Percentiles rank a stretch among this genome's conserved stretches.
phyloP scores from a whole-genome alignment of 495 filamentous ascomycete genomes.

The Aspergillus baeticus region DNA sequence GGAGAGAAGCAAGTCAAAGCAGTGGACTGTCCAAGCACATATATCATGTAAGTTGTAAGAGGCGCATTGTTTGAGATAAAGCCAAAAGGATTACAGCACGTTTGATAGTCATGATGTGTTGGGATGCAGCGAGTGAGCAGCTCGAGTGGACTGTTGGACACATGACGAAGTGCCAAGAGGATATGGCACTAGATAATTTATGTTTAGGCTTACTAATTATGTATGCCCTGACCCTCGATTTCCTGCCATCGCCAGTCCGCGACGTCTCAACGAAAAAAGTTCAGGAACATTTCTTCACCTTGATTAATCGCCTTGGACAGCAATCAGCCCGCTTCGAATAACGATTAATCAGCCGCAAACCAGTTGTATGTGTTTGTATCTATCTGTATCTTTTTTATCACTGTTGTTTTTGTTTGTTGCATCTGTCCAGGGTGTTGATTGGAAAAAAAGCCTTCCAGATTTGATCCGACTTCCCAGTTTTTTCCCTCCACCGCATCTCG shows the following conservation, averaged over 20 bases:
- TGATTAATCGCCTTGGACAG: not conserved
- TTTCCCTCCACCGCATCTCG: not conserved
- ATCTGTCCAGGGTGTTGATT: not conserved
- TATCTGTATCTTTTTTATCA: not conserved
- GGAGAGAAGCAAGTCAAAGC: not conserved
- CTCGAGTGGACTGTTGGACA: slow-evolving; percentile 3
- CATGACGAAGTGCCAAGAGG: slow-evolving; percentile 7
- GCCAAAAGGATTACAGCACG: not conserved
- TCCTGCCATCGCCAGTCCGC: not conserved
- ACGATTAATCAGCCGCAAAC: not conserved
- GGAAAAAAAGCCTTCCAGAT: not conserved
- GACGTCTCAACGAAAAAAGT: not conserved
- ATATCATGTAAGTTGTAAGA: not conserved
- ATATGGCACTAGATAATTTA: not conserved
- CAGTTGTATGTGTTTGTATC: not conserved
- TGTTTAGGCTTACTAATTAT: slow-evolving; percentile 1
- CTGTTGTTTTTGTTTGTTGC: not conserved
- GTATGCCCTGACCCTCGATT: not conserved
- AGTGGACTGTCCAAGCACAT: not conserved
- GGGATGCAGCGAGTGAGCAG: not conserved
- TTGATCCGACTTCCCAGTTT: not conserved
- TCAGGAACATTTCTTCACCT: not conserved
- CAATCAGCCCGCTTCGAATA: not conserved
- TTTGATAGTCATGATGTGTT: not conserved
- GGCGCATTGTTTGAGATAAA: not conserved